phyloP scores from a whole-genome alignment of 345 rosid genomes.

The Arabidopsis suecica region DNA sequence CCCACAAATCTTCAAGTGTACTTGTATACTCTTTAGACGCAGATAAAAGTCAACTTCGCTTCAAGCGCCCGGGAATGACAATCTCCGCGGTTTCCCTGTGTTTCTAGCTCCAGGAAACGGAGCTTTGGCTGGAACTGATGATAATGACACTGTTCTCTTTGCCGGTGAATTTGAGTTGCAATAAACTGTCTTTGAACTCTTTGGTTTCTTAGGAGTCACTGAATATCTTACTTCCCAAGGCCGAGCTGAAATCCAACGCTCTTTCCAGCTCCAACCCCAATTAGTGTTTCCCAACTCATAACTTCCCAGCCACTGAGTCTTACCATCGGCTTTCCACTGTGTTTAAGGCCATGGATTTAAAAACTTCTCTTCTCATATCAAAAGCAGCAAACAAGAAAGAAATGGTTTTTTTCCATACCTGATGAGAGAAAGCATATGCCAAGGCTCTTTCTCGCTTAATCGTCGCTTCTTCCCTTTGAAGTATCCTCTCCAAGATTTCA shows the following conservation, averaged over 20 bases:
- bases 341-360: constrained; percentile 12
- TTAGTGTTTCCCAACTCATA: constrained; percentile 73
- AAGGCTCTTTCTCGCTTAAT: constrained; percentile 89
- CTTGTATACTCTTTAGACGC: constrained; percentile 2
- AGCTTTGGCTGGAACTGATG: constrained; percentile 55
- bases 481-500: constrained; percentile 71
- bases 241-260: constrained; percentile 88
- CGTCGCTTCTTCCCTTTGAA: constrained; percentile 85
- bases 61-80: constrained; percentile 65
- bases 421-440: constrained; percentile 98
- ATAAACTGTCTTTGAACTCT: constrained; percentile 47
- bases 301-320: constrained; percentile 52
- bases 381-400: constrained; percentile 16
- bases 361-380: constrained; percentile 2
- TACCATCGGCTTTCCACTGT: constrained; percentile 89
- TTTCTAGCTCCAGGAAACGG: constrained; percentile 51
- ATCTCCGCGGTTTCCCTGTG: constrained; percentile 57
- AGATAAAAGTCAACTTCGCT: constrained; percentile 6
- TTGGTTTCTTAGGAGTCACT: constrained; percentile 60
- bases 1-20: constrained; percentile 19
- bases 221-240: constrained; percentile 91
- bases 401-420: constrained; percentile 52
- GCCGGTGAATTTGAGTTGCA: constrained; percentile 55
- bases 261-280: constrained; percentile 99
- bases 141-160: constrained; percentile 49